Percentiles rank a stretch among this genome's conserved stretches.
Evolutionary conservation across 1,284 basidiomycete species (phyloP).

Genomic region (Marasmius oreades): DNA sequence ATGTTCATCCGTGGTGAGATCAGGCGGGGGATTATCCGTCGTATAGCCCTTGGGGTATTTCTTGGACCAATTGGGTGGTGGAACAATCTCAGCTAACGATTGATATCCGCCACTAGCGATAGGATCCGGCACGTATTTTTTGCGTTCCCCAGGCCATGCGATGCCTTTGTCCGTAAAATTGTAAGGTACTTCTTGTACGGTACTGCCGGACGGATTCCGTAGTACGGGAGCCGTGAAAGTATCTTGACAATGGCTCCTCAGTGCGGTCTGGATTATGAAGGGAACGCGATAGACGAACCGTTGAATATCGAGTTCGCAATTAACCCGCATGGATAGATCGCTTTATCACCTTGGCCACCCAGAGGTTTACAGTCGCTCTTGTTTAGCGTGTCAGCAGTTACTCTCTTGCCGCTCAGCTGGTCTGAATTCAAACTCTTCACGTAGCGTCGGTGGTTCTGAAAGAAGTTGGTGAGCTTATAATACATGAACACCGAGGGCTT

Average conservation of each 20-base stretch:
- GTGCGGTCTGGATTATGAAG: constrained; percentile 4
- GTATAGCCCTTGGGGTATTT: constrained; percentile 80
- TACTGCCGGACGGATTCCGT: constrained; percentile 45
- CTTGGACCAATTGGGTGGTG: constrained; percentile 88
- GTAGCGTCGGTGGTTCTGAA: constrained; percentile 98
- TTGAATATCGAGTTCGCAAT: constrained; percentile 99
- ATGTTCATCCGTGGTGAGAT: constrained; percentile 82
- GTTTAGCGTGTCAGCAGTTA: constrained; percentile 51
- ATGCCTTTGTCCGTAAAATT: constrained; percentile 80
- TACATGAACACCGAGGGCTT: constrained; percentile 84
- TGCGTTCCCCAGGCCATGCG: constrained; percentile 91
- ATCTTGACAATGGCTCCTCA: constrained; percentile 43
- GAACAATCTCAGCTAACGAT: constrained; percentile 62
- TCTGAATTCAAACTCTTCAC: constrained; percentile 87
- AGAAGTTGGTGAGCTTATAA: constrained; percentile 96
- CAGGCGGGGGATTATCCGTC: constrained; percentile 61
- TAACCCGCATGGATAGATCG: constrained; percentile 92
- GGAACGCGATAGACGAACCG: constrained; percentile 44
- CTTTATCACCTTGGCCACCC: constrained; percentile 47
- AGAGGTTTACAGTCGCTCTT: constrained; percentile 90
- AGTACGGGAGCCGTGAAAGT: constrained; percentile 71
- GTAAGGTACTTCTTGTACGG: constrained; percentile 56
- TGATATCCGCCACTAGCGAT: constrained; percentile 44
- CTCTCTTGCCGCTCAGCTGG: constrained; percentile 81
- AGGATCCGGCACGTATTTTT: constrained; percentile 77